These are phyloP conservation scores for Dactylellina parvicollis DNA, from an alignment of 2,329 filamentous ascomycete genomes.

Conservation along the genomic window DNA sequence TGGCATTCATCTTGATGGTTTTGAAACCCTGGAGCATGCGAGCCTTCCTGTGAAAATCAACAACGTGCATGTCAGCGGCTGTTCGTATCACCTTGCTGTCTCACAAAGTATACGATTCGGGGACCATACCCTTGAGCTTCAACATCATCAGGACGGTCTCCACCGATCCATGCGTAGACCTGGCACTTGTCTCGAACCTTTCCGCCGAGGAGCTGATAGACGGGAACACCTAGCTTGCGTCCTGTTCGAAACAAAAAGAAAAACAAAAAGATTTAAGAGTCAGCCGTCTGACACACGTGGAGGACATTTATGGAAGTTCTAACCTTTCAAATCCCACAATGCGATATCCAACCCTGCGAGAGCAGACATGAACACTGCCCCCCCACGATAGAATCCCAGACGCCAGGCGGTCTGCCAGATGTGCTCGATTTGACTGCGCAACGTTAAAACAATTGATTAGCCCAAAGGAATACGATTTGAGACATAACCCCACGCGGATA, in stretches of 20 bases:
- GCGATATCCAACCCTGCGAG: constrained; percentile 81
- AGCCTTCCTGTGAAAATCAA: constrained; percentile 63
- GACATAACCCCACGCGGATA: constrained; percentile 14
- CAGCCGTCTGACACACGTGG: constrained; percentile 33
- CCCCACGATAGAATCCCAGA: constrained; percentile 78
- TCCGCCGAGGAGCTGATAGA: constrained; percentile 78
- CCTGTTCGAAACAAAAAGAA: constrained; percentile 60
- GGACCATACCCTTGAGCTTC: constrained; percentile 68
- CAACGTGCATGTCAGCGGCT: constrained; percentile 34
- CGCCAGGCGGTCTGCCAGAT: constrained; percentile 81
- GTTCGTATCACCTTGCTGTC: constrained; percentile 1
- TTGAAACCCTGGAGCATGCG: constrained; percentile 72
- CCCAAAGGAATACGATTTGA: constrained; percentile 1
- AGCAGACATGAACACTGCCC: constrained; percentile 82
- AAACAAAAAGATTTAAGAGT: constrained; percentile 16
- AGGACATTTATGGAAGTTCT: constrained; percentile 46
- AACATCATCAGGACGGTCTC: constrained; percentile 75
- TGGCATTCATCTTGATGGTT: constrained; percentile 81
- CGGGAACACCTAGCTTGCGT: constrained; percentile 71
- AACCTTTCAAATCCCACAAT: constrained; percentile 78
- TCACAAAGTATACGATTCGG: background rate
- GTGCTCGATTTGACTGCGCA: constrained; percentile 75
- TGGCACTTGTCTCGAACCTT: constrained; percentile 75
- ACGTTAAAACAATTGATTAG: constrained; percentile 8
- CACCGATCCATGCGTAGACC: constrained; percentile 82